Percentiles rank a stretch among this genome's conserved stretches.
These are phyloP conservation scores for Logfia minima DNA, from an alignment of 129 eudicot genomes.

Conservation along the genomic window DNA sequence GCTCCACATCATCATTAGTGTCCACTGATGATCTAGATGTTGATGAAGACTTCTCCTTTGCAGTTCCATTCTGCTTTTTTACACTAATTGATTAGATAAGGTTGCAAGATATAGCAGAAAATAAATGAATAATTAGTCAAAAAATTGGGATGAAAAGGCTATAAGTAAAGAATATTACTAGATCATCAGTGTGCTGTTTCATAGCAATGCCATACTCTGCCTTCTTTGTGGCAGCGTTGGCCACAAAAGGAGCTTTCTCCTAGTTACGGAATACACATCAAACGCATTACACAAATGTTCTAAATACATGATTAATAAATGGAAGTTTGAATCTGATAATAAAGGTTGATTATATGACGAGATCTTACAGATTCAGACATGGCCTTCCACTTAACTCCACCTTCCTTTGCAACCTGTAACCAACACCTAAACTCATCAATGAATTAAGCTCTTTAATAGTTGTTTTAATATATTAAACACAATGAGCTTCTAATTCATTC, in stretches of 20 bases:
- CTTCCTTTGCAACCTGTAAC: slow-evolving; percentile 17
- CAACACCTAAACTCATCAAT: slow-evolving; percentile 20
- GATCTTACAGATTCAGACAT: slow-evolving; percentile 50
- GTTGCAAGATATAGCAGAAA: neutral
- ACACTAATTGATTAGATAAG: neutral
- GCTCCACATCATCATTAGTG: slow-evolving; percentile 41
- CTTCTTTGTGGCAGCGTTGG: slow-evolving; percentile 44
- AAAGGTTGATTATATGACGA: slow-evolving; percentile 5
- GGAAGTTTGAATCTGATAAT: neutral
- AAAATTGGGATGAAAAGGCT: neutral
- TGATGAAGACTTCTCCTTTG: slow-evolving; percentile 29
- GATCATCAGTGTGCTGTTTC: slow-evolving; percentile 35
- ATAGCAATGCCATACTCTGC: slow-evolving; percentile 43
- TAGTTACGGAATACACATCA: slow-evolving; percentile 1
- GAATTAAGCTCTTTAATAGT: neutral
- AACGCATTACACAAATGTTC: neutral
- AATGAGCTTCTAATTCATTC: no score
- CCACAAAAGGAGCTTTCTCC: slow-evolving; percentile 61
- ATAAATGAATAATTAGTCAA: neutral
- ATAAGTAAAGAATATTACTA: slow-evolving; percentile 24
- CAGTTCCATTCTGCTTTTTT: slow-evolving; percentile 21
- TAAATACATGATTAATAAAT: neutral
- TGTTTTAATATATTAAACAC: neutral
- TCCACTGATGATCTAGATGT: slow-evolving; percentile 46
- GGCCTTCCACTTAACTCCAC: slow-evolving; percentile 44